Evolutionary conservation across 371 early-diverging fungal species (phyloP).

Genomic region (Lichtheimia ramosa): DNA sequence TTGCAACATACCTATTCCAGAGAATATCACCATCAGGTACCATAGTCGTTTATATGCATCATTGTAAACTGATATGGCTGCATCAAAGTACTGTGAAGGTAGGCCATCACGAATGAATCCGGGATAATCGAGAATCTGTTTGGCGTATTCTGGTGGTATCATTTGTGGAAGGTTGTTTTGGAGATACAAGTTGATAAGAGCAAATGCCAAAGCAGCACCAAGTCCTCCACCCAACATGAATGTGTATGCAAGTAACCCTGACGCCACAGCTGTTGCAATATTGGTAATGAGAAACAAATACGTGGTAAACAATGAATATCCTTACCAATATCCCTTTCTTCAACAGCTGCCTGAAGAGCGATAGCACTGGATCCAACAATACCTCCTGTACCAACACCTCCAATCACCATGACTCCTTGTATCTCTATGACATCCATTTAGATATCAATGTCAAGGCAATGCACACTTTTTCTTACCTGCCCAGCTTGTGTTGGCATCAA

Average conservation of each 20-base stretch:
- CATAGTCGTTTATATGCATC: constrained; percentile 27
- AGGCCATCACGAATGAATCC: constrained; percentile 36
- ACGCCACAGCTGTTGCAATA: constrained; percentile 33
- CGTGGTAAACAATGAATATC: background rate
- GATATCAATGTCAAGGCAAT: too few species aligned
- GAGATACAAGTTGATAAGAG: constrained; percentile 32
- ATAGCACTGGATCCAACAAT: constrained; percentile 39
- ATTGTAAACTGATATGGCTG: constrained; percentile 22
- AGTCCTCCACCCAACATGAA: constrained; percentile 45
- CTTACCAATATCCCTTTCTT: background rate
- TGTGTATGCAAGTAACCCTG: constrained; percentile 36
- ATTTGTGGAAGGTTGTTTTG: constrained; percentile 17
- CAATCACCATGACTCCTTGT: constrained; percentile 34
- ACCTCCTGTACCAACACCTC: constrained; percentile 27
- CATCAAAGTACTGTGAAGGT: constrained; percentile 23
- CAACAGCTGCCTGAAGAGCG: constrained; percentile 38
- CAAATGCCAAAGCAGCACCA: constrained; percentile 38
- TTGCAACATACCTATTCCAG: too few species aligned
- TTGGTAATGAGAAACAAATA: background rate
- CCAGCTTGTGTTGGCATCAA: constrained; percentile 24
- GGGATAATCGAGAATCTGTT: constrained; percentile 21
- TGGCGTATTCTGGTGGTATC: constrained; percentile 25
- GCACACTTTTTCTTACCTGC: constrained; percentile 25
- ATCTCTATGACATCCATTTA: constrained; percentile 10
- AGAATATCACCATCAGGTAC: constrained; percentile 24